Evolutionary conservation across 768 basidiomycete species (phyloP), one percentile per base, ranked within the genome.

Genomic region (Suillus sp.): DNA sequence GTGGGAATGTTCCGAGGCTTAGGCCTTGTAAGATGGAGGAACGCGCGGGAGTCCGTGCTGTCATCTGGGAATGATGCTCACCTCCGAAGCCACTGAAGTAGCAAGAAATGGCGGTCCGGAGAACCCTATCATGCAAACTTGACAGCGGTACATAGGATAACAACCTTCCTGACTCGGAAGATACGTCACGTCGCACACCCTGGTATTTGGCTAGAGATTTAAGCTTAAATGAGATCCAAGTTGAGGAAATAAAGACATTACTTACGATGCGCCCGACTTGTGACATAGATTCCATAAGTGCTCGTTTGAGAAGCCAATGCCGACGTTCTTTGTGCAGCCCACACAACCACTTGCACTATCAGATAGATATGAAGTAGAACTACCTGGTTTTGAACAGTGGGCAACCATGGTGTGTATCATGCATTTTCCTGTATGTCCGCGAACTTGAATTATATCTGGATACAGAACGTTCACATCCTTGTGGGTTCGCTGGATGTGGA

Each of bases 331-430:
- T 13, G 71, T 70, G 70, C 61, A 70, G 20, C 57, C 57, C 40
- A 37, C 59, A 30, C 71, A 63, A 45, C 72, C 71, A 25, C 64
- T 63, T 20, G 48, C 48, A 11, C 64, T 71, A 57, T 61, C 53
- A 38, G 25, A 20, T 42, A 50, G 56, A 22, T 35, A 32, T 16
- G 9, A 37, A 42, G 64, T 72, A 5, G 66, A 66, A 25, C 18
- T 72, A 58, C 68, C 70, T 42, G 71, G 70, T 6, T 62, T 71
- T 42, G 72, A 72, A 20, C 30, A 68, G 30, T 71, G 68, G 68
- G 18, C 64, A n/a, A 62, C 55, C 22, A 56, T 37, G 9, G 71
- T 73, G 67, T 30, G 68, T 25, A 9, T 35, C 7, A 14, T 38
- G 48, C 54, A 54, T 54, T 16, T 13, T 55, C 10, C 32, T 16